Evolutionary conservation across 2,329 filamentous ascomycete species (phyloP), one percentile per base, ranked within the genome.

Genomic region (Gaeumannomyces sp.): DNA sequence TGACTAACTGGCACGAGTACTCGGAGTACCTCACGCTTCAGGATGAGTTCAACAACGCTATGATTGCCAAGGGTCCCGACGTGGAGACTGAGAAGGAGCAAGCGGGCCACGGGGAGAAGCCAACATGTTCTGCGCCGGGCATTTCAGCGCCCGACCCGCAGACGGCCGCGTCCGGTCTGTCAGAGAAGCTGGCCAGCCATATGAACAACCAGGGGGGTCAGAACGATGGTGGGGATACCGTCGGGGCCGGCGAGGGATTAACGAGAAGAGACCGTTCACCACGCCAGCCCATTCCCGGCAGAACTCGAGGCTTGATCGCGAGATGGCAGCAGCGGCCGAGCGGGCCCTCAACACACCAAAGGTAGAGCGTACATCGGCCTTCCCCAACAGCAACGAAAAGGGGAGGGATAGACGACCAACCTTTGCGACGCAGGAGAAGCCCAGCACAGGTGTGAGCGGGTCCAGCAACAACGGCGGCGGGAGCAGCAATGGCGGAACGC

Each of bases 1-100:
- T 97, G 31, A 89, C 87, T 68, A 94, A 90, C 59, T 99, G 95
- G 95, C 88, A 90, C 69, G 91, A 96, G 68, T 99, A 99, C 76
- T 89, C 91, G 68, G 90, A 96, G 69, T 96, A 90, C 72, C 83
- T 85, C 64, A 83, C 87, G 5, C 98, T 97, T 74, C 83, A 84
- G 25, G 87, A 90, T 69, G 85, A 88, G 60, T 97, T 99, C 79
- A 84, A 85, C 65, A 88, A 90, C 70, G 84, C 79, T 72, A 85
- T 85, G 81, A 81, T 81, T 61, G 79, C 62, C 25, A 28, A 38
- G 25, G 53, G 62, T 10, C 62, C 62, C 3, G 62, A 63, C 10
- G 28, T 57, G 25, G 61, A 62, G 78, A 76, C 84, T 71, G 76
- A 91, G 80, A 75, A 80, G 71, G 70, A 79, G 69, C 74, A 85